These are phyloP conservation scores for Leptographium radiaticola DNA, from an alignment of 2,329 filamentous ascomycete genomes.

Conservation along the genomic window DNA sequence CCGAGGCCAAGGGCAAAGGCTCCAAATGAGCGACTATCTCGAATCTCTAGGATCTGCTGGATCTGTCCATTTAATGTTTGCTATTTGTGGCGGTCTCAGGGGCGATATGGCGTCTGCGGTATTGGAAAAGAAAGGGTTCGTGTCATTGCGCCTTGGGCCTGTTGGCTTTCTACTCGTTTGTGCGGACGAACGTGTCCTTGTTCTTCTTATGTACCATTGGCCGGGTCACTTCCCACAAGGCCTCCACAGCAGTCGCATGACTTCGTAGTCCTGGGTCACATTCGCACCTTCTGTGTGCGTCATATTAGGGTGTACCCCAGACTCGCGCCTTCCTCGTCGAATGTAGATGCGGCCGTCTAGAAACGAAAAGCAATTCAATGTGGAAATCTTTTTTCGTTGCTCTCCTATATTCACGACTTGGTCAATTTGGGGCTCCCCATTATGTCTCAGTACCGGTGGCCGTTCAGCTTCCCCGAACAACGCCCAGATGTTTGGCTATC, in stretches of 20 bases:
- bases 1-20: constrained; percentile 77
- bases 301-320: too few species aligned
- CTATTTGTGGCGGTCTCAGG: background rate
- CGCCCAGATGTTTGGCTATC: background rate
- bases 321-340: background rate
- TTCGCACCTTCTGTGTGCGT: background rate
- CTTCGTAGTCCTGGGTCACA: background rate
- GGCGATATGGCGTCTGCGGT: constrained; percentile 1
- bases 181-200: background rate
- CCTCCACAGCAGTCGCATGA: background rate
- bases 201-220: background rate
- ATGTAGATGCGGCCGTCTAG: background rate
- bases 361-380: background rate
- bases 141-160: background rate
- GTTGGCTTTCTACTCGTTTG: background rate
- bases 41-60: background rate
- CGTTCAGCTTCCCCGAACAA: background rate
- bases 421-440: background rate
- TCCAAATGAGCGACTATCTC: constrained; percentile 37
- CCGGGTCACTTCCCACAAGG: too few species aligned
- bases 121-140: background rate
- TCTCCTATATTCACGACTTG: background rate
- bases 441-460: background rate
- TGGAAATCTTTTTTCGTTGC: background rate
- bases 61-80: background rate